Percentiles rank a stretch among this genome's conserved stretches.
These are phyloP conservation scores for Saturnispora sekii DNA, from an alignment of 805 yeast species.

Conservation along the genomic window DNA sequence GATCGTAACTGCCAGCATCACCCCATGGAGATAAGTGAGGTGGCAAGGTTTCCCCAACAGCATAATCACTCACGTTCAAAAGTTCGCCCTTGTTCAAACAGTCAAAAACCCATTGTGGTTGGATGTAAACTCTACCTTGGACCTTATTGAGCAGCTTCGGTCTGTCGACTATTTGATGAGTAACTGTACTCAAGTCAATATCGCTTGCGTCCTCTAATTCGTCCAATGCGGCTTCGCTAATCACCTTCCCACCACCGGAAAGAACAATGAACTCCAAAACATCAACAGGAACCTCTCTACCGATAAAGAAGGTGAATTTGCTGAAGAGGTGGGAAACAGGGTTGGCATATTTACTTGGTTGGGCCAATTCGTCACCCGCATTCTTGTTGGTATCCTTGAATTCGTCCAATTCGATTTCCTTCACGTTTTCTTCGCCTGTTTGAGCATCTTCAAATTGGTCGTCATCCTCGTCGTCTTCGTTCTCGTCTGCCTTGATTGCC, in stretches of 20 bases:
- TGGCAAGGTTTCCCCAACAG: conserved; percentile 92
- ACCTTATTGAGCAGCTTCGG: conserved; percentile 70
- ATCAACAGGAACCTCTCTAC: conserved; percentile 93
- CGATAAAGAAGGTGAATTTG: conserved; percentile 72
- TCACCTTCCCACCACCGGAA: conserved; percentile 76
- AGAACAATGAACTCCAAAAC: conserved; percentile 79
- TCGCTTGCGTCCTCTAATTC: conserved; percentile 43
- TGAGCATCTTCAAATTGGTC: conserved; percentile 26
- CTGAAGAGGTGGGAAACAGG: conserved; percentile 60
- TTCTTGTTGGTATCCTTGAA: conserved; percentile 57
- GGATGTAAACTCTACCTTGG: conserved; percentile 87
- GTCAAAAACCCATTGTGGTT: conserved; percentile 98
- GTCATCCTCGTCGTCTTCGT: conserved; percentile 29
- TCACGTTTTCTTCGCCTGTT: conserved; percentile 32
- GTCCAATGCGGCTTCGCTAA: conserved; percentile 83
- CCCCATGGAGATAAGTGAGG: conserved; percentile 99
- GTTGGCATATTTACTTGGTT: conserved; percentile 54
- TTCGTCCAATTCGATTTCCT: conserved; percentile 51
- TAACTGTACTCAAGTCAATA: conserved; percentile 57
- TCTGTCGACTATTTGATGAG: conserved; percentile 93
- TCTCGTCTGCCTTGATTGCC: conserved; percentile 47
- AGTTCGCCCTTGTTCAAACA: conserved; percentile 69
- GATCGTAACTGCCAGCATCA: conserved; percentile 84
- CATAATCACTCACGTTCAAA: conserved; percentile 69
- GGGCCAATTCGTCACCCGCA: conserved; percentile 60